Percentiles rank a stretch among this genome's conserved stretches.
Conservation (phyloP, 345 rosid genomes). For the Noccaea caerulescens region DNA sequence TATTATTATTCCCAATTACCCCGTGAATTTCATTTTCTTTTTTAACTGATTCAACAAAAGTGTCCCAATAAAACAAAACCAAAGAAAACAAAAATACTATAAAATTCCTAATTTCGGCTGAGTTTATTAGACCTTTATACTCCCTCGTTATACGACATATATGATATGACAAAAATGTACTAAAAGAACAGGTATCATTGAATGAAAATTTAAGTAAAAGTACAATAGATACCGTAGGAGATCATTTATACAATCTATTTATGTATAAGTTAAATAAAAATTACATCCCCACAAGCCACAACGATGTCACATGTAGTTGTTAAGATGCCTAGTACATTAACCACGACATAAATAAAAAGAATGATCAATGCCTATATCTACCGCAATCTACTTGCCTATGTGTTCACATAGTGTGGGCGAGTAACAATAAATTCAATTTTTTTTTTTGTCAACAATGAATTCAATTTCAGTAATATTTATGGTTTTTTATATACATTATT, state of each 20-base stretch:
- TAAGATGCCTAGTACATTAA: constrained; percentile 38
- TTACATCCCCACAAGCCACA: constrained; percentile 16
- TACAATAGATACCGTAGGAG: constrained; percentile 11
- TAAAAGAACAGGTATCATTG: constrained; percentile 32
- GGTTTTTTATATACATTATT: too few species aligned
- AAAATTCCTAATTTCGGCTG: constrained; percentile 18
- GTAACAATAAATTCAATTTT: constrained; percentile 13
- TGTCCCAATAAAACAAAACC: constrained; percentile 21
- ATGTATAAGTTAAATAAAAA: not conserved
- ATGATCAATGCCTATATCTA: constrained; percentile 31
- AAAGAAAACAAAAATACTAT: not conserved
- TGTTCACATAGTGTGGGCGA: constrained; percentile 26
- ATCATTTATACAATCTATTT: constrained; percentile 17
- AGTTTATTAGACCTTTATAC: constrained; percentile 28
- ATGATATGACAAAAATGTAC: constrained; percentile 39
- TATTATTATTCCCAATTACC: constrained; percentile 31
- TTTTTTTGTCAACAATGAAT: too few species aligned
- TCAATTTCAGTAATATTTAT: too few species aligned
- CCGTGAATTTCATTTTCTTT: constrained; percentile 3
- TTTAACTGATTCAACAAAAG: constrained; percentile 13
- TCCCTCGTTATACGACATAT: constrained; percentile 40
- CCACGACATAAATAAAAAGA: constrained; percentile 6
- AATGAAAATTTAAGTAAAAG: constrained; percentile 18
- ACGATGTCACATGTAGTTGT: constrained; percentile 23
- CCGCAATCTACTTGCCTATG: constrained; percentile 31